Evolutionary conservation across 2,329 filamentous ascomycete species (phyloP).

Genomic region (Penicillium sp.): DNA sequence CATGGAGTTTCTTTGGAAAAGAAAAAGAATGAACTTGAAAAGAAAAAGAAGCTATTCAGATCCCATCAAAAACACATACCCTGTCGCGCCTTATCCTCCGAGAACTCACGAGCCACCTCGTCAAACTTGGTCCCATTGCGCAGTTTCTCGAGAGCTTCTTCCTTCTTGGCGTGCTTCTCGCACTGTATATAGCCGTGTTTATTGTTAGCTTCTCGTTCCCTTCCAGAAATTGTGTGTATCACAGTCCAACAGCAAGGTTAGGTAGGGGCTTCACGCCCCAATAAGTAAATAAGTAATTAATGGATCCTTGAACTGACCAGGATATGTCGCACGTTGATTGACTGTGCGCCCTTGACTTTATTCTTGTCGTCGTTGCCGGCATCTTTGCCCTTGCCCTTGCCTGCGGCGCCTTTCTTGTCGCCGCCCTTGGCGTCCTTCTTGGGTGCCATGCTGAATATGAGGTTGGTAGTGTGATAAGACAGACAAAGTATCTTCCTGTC

Average conservation of each 20-base stretch:
- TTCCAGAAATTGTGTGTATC: not conserved
- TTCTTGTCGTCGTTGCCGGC: slow-evolving; percentile 42
- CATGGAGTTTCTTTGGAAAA: not conserved
- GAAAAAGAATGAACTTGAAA: not conserved
- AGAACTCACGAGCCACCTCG: slow-evolving; percentile 65
- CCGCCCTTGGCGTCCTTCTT: slow-evolving; percentile 45
- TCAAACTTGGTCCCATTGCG: slow-evolving; percentile 63
- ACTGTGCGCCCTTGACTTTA: slow-evolving; percentile 58
- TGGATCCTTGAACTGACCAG: slow-evolving; percentile 42
- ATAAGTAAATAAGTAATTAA: slow-evolving; percentile 20
- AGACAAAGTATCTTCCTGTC: not conserved
- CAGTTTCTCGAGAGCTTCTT: slow-evolving; percentile 64
- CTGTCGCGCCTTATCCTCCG: slow-evolving; percentile 66
- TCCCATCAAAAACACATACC: slow-evolving; percentile 34
- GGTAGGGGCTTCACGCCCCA: not conserved
- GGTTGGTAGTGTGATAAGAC: not conserved
- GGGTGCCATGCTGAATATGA: slow-evolving; percentile 39
- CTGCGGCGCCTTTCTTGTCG: slow-evolving; percentile 35
- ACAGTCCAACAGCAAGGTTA: not conserved
- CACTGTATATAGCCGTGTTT: slow-evolving; percentile 42
- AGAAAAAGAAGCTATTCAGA: no score
- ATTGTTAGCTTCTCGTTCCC: not conserved
- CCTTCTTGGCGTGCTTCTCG: slow-evolving; percentile 66
- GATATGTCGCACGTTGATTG: slow-evolving; percentile 68
- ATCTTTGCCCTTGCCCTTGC: slow-evolving; percentile 41